Evolutionary conservation across 2,329 filamentous ascomycete species (phyloP), one percentile per base, ranked within the genome.

Genomic region (Rhynchosporium secalis): DNA sequence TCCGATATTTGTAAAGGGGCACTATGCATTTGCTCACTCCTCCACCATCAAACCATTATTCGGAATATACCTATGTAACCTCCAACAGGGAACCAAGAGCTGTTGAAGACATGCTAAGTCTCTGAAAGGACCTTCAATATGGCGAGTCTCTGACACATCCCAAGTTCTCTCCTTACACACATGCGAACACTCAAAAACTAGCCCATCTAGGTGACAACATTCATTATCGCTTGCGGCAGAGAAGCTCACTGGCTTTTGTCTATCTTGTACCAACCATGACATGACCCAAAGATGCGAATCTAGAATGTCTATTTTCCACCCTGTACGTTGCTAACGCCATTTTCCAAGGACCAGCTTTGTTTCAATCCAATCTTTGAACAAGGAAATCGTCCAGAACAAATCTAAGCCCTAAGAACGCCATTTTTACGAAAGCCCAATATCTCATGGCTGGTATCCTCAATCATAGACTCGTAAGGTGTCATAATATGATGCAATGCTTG

Each of bases 401-500:
- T 40, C 31, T 33, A 10, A 40, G 51, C 51, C 15, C 51, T 33
- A 7, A 28, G 12, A 41, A 54, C 51, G 51, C 51, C 51, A 10
- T 26, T 40, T 12, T 38, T 9, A 40, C 8, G 3, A 54, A 41
- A 40, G 51, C 36, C 28, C 13, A n/a, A 54, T 20, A 4, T 54
- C 2, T 20, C 10, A 20, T 28, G 20, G 7, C 8, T 26, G 33
- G 12, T 15, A 38, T 20, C 9, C 7, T 9, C 29, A 31, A 31
- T n/a, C 29, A 20, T 52, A 10, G 49, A 52, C 20, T n/a, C 10
- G 28, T 10, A 12, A 2, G 8, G 7, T 29, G 29, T 60, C 49
- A 60, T 48, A 60, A 51, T 15, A 60, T 60, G 26, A 54, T 51
- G 52, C 58, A 61, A 56, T 56, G 41, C 43, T 36, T 49, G 26